Evolutionary conservation across 768 basidiomycete genomes (phyloP).

Genomic region (Russula earlei): DNA sequence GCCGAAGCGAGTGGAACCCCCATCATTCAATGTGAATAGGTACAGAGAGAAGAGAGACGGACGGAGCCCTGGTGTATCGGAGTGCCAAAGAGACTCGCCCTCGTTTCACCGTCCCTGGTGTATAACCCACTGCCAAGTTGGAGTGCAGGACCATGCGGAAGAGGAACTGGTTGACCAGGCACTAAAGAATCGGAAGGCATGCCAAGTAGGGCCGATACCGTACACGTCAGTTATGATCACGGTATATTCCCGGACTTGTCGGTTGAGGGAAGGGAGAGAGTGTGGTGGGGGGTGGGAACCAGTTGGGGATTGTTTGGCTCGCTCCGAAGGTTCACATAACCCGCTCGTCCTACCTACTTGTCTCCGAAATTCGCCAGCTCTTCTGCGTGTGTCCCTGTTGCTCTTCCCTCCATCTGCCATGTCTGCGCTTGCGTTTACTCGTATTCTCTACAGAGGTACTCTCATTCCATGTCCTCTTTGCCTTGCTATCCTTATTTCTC

Average conservation of each 20-base stretch:
- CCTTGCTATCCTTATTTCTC: slow-evolving; percentile 19
- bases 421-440: slow-evolving; percentile 52
- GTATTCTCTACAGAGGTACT: slow-evolving; percentile 57
- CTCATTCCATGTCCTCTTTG: slow-evolving; percentile 51
- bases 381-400: slow-evolving; percentile 12
- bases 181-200: slow-evolving; percentile 38
- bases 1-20: neutral
- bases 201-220: neutral
- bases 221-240: neutral
- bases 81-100: slow-evolving; percentile 64
- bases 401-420: slow-evolving; percentile 30
- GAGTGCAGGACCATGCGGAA: slow-evolving; percentile 45
- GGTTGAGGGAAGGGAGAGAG: neutral
- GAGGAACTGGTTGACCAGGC: slow-evolving; percentile 69
- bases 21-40: slow-evolving; percentile 20
- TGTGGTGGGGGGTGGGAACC: too few species aligned
- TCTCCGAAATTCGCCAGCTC: slow-evolving; percentile 17
- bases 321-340: slow-evolving; percentile 22
- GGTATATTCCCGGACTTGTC: neutral
- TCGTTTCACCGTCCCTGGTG: slow-evolving; percentile 46
- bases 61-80: slow-evolving; percentile 57
- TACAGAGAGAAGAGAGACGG: slow-evolving; percentile 34
- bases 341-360: neutral
- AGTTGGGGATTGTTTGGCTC: slow-evolving; percentile 19
- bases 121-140: slow-evolving; percentile 62